Percentiles rank a stretch among this genome's conserved stretches.
phyloP scores from a whole-genome alignment of 1,139 yeast species.

The Schwanniomyces etchellsii region DNA sequence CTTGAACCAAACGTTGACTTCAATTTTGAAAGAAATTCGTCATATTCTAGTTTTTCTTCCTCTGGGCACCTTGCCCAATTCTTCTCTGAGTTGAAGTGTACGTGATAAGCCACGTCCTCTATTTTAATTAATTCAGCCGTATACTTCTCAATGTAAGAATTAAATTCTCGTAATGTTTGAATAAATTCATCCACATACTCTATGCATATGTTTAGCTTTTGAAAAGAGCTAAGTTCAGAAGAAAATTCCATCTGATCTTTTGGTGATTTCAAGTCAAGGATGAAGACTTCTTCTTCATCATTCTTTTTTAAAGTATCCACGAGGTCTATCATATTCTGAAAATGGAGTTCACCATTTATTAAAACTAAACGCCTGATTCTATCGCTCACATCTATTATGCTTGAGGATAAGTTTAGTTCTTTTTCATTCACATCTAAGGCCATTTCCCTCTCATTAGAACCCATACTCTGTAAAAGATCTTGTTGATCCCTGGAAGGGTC shows the following conservation, averaged over 20 bases:
- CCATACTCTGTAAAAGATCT: too few species aligned
- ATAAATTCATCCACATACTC: slow-evolving; percentile 30
- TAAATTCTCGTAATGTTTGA: slow-evolving; percentile 15
- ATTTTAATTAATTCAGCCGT: slow-evolving; percentile 13
- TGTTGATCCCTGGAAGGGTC: too few species aligned
- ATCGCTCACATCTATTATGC: too few species aligned
- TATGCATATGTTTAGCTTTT: slow-evolving; percentile 28
- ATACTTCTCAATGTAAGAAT: slow-evolving; percentile 17
- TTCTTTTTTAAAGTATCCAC: background rate
- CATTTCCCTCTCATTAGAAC: too few species aligned
- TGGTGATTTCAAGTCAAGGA: too few species aligned
- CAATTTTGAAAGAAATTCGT: slow-evolving; percentile 19
- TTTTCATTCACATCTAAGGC: too few species aligned
- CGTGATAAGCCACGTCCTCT: slow-evolving; percentile 29
- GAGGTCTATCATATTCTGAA: background rate
- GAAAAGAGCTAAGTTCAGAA: too few species aligned
- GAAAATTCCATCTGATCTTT: too few species aligned
- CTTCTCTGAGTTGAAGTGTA: slow-evolving; percentile 29
- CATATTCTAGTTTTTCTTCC: slow-evolving; percentile 21
- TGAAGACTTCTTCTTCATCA: too few species aligned
- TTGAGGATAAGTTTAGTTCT: too few species aligned
- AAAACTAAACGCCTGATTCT: too few species aligned
- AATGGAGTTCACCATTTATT: background rate
- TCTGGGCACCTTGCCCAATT: slow-evolving; percentile 30
- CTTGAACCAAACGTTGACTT: slow-evolving; percentile 20